Base-by-base conservation (phyloP, 495 filamentous ascomycete genomes). In the Pyrenula aspistea region DNA sequence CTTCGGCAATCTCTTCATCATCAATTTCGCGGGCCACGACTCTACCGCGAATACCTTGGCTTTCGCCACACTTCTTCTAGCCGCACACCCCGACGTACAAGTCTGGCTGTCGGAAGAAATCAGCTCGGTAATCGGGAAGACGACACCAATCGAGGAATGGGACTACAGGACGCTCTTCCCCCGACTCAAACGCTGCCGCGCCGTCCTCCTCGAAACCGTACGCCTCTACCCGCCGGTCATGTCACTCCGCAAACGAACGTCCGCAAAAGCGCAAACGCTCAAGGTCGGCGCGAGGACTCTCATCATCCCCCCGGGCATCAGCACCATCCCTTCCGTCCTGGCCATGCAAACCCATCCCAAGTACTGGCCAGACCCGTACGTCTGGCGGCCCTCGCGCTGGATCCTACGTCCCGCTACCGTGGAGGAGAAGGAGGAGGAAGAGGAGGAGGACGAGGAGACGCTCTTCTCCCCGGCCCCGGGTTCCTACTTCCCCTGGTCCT, bases 11-110 rank as follows among this genome's bases (percentile, higher is more conserved):
- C 71, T 82, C 21, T 83, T 79, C 53, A 66, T 76, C 2, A 78
- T 81, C 58, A 80, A 68, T 24, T 68, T 74, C 24, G 80, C 79
- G 1, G 80, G 79, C 0, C 76, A 77, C 57, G 78, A 83, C 55
- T 79, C 78, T 0, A 81, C 78, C 0, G 74, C 79, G 0, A 77
- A 75, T 50, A 77, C 70, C 1, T 64, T 82, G 24, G 71, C 73
- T 0, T 78, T 74, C 58, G 71, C 77, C 1, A 54, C 80, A 1
- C 65, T 69, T 21, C 66, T 81, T 22, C 63, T 83, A 0, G 75
- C 79, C 0, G 64, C 66, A 0, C 64, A 77, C 57, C 73, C 76
- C 0, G 53, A 72, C n/a, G 76, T 68, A 59, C 78, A 82, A 60
- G 63, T 67, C 0, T 77, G 74, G 75, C 50, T 79, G 20, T 53